These are phyloP conservation scores for Salix arbutifolia DNA, from an alignment of 345 rosid species.

Conservation along the genomic window DNA sequence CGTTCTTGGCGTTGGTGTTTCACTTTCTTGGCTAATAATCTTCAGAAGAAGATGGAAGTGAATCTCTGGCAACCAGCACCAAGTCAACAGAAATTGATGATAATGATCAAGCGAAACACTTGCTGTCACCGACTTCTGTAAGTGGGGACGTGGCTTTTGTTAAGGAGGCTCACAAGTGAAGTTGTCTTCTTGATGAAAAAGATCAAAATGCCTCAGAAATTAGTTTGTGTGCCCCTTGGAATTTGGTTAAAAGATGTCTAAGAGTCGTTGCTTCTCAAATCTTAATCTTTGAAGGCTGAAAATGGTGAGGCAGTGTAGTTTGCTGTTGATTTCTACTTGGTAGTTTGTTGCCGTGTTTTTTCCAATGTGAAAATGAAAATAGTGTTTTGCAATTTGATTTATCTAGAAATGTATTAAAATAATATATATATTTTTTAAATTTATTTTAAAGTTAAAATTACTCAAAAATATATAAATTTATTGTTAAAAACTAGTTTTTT, in stretches of 20 bases:
- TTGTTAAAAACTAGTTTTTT: too few relatives aligned
- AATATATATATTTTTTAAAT: too few relatives aligned
- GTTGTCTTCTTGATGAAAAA: background rate
- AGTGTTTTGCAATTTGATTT: too few relatives aligned
- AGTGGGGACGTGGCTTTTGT: conserved; percentile 48
- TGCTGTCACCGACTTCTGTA: conserved; percentile 35
- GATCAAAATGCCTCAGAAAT: background rate
- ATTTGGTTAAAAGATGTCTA: background rate
- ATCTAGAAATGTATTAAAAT: too few relatives aligned
- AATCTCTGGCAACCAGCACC: conserved; percentile 34
- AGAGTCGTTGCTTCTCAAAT: background rate
- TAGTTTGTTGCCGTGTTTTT: too few relatives aligned
- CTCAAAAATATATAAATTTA: too few relatives aligned
- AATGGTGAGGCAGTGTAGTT: background rate
- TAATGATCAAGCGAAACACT: conserved; percentile 45
- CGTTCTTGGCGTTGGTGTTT: background rate
- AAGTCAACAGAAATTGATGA: conserved; percentile 49
- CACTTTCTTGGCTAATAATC: background rate
- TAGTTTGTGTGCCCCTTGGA: background rate
- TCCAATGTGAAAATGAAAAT: too few relatives aligned
- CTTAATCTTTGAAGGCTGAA: conserved; percentile 7
- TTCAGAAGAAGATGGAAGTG: conserved; percentile 49
- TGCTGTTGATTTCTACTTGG: too few relatives aligned
- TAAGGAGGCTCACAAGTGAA: conserved; percentile 35
- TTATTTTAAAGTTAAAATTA: too few relatives aligned